Percentiles rank a stretch among this genome's conserved stretches.
phyloP scores from a whole-genome alignment of 306 rosid genomes.

The Ormosia semicastrata region DNA sequence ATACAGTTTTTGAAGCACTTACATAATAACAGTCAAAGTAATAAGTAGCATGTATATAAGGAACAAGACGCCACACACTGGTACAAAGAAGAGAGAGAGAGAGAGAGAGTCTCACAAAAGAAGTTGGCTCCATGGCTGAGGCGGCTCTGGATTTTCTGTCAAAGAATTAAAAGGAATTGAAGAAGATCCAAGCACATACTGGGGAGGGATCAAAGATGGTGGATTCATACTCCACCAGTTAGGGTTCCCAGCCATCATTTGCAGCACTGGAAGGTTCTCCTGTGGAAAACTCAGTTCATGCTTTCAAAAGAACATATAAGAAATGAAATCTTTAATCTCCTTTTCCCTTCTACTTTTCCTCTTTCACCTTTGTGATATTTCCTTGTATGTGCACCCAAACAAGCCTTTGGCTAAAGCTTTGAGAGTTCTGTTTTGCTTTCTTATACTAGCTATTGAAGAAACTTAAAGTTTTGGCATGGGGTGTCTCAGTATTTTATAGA shows the following conservation, averaged over 20 bases:
- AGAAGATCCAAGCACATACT: constrained; percentile 60
- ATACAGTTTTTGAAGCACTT: background rate
- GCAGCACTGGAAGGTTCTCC: constrained; percentile 25
- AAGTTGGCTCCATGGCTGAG: constrained; percentile 69
- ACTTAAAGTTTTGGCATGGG: constrained; percentile 46
- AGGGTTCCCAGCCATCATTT: constrained; percentile 96
- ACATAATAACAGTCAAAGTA: background rate
- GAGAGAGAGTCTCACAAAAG: constrained; percentile 47
- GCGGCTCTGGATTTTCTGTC: constrained; percentile 44
- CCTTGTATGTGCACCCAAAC: constrained; percentile 59
- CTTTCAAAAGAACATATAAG: constrained; percentile 25
- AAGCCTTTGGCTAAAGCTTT: constrained; percentile 58
- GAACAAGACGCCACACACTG: background rate
- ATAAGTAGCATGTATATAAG: background rate
- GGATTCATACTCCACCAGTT: constrained; percentile 89
- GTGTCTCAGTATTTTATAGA: constrained; percentile 46
- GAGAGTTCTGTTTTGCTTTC: constrained; percentile 47
- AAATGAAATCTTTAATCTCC: constrained; percentile 11
- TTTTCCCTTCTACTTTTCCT: constrained; percentile 32
- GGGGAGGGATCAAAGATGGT: constrained; percentile 71
- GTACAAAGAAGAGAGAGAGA: background rate
- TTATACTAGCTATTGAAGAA: constrained; percentile 47
- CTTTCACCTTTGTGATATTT: constrained; percentile 49
- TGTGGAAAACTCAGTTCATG: constrained; percentile 18
- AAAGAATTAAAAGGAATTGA: constrained; percentile 51